A percentile compares a stretch with the other conserved stretches of the same genome.
Conservation (phyloP, 306 rosid genomes). For the Morella rubra region DNA sequence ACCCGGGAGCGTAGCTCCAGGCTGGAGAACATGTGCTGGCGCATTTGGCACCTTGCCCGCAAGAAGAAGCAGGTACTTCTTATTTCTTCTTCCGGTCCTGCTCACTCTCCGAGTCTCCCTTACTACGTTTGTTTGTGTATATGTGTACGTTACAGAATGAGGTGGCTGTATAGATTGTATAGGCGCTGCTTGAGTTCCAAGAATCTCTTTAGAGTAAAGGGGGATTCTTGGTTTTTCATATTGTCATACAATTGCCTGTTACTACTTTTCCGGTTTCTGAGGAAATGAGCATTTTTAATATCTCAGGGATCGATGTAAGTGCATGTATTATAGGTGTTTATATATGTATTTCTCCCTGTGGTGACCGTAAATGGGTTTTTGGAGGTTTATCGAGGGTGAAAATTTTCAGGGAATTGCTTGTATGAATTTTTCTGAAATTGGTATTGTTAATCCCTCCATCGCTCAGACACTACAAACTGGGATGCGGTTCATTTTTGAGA, state of each 20-base stretch:
- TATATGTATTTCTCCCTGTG: neutral
- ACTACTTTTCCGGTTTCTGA: neutral
- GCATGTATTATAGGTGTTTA: neutral
- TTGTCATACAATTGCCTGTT: neutral
- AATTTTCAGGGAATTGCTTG: neutral
- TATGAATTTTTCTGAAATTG: neutral
- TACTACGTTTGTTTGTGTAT: neutral
- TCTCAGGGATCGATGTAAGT: neutral
- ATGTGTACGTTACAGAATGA: neutral
- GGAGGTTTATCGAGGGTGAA: neutral
- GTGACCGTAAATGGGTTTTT: neutral
- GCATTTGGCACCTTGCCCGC: conserved; percentile 94
- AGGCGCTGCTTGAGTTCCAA: neutral
- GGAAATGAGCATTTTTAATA: neutral
- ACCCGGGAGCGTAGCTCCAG: conserved; percentile 88
- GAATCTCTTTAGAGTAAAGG: neutral
- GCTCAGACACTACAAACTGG: neutral
- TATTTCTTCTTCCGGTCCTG: neutral
- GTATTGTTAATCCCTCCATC: neutral
- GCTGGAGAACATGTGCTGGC: conserved; percentile 98
- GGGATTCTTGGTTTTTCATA: neutral
- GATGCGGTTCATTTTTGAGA: neutral
- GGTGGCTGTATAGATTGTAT: neutral
- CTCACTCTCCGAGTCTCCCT: neutral
- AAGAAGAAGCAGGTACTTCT: conserved; percentile 72